Evolutionary conservation across 768 basidiomycete species (phyloP).

Genomic region (Dacryopinax spathularia): DNA sequence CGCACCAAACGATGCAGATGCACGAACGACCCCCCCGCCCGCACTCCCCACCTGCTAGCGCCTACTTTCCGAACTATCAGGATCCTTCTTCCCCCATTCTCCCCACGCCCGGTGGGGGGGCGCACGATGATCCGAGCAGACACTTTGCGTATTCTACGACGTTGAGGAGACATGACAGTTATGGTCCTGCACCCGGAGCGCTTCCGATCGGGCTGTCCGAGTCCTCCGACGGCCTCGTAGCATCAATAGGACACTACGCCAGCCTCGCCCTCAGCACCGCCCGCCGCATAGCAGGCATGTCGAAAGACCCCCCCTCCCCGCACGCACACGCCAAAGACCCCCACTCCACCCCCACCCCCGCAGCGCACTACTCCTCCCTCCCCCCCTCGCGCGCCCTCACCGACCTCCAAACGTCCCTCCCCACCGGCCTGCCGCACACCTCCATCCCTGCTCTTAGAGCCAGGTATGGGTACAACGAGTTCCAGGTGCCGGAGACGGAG

Average conservation of each 20-base stretch:
- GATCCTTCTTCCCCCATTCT: constrained; percentile 26
- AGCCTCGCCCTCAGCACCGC: not conserved
- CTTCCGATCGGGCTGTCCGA: not conserved
- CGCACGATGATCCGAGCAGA: constrained; percentile 46
- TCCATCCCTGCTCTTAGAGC: constrained; percentile 50
- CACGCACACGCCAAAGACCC: not conserved
- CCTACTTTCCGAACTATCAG: constrained; percentile 55
- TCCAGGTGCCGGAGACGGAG: constrained; percentile 70
- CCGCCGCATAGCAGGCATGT: constrained; percentile 1
- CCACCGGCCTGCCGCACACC: constrained; percentile 46
- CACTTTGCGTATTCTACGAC: constrained; percentile 80
- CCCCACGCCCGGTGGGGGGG: constrained; percentile 39
- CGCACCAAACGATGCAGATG: not conserved
- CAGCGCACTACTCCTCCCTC: no score
- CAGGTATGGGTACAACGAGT: constrained; percentile 83
- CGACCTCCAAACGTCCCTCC: constrained; percentile 50
- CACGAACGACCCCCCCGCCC: not conserved
- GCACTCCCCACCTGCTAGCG: constrained; percentile 63
- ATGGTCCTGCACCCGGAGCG: constrained; percentile 21
- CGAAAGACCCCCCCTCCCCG: not conserved
- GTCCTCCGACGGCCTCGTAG: constrained; percentile 17
- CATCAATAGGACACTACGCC: constrained; percentile 8
- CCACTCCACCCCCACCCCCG: constrained; percentile 25
- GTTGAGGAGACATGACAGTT: constrained; percentile 49
- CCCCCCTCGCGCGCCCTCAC: no score